A percentile compares a stretch with the other conserved stretches of the same genome.
These are phyloP conservation scores for Rostrohypoxylon terebratum DNA, from an alignment of 495 filamentous ascomycete species.

Conservation along the genomic window DNA sequence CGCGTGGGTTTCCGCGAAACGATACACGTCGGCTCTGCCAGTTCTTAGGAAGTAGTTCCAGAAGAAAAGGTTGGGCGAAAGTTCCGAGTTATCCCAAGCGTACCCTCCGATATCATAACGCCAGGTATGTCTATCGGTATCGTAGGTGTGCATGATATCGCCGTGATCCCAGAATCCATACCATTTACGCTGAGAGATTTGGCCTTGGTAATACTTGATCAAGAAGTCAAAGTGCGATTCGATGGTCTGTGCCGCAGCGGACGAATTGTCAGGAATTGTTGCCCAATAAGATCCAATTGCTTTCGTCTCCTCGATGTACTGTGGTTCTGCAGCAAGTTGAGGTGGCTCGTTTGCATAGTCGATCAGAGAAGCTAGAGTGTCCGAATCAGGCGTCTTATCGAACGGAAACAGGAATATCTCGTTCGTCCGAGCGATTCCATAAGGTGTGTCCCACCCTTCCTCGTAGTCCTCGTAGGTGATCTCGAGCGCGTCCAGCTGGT, in stretches of 20 bases:
- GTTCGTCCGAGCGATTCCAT: constrained; percentile 61
- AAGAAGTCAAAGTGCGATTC: constrained; percentile 59
- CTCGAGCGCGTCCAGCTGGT: constrained; percentile 63
- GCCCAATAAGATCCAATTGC: constrained; percentile 60
- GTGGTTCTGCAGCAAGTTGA: constrained; percentile 51
- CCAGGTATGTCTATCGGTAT: constrained; percentile 62
- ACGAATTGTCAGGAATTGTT: constrained; percentile 36
- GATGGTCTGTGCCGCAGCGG: constrained; percentile 43
- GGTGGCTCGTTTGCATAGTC: constrained; percentile 54
- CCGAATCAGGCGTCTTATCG: constrained; percentile 53
- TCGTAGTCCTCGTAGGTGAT: constrained; percentile 68
- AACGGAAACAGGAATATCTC: constrained; percentile 60
- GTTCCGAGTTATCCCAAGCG: constrained; percentile 67
- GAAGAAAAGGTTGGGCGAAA: constrained; percentile 64
- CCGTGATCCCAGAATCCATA: constrained; percentile 66
- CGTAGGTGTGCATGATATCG: constrained; percentile 65
- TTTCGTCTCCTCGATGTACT: constrained; percentile 56
- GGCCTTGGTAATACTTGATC: constrained; percentile 58
- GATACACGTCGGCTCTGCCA: constrained; percentile 58
- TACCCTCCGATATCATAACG: constrained; percentile 65
- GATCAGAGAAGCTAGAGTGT: constrained; percentile 50
- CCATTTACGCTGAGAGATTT: constrained; percentile 60
- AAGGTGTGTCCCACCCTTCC: constrained; percentile 58
- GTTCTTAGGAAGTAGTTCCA: constrained; percentile 66
- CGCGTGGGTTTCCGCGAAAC: constrained; percentile 62